Evolutionary conservation across 2,329 filamentous ascomycete species (phyloP).

Genomic region (Sclerotinia spermophila): DNA sequence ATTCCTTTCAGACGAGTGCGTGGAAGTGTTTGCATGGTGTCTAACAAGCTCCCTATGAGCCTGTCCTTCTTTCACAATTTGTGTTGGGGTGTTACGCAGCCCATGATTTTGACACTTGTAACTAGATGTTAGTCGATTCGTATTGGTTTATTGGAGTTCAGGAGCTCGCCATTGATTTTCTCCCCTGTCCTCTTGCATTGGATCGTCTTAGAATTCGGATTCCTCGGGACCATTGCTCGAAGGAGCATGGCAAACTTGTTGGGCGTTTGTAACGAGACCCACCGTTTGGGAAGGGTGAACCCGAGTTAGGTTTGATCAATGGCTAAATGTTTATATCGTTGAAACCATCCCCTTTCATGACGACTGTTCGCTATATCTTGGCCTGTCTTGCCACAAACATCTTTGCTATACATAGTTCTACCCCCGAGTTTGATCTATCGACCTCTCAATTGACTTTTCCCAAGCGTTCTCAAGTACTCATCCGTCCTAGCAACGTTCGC

Average conservation of each 20-base stretch:
- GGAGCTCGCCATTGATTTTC: neutral
- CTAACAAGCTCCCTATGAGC: neutral
- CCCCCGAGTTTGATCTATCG: too few species aligned
- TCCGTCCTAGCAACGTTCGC: neutral
- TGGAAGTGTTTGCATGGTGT: neutral
- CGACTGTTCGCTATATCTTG: too few species aligned
- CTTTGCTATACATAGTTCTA: too few species aligned
- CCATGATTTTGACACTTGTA: neutral
- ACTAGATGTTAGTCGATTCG: too few species aligned
- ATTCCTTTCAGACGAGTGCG: neutral
- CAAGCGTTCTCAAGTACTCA: rapidly evolving
- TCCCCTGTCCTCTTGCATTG: neutral
- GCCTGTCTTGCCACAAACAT: too few species aligned
- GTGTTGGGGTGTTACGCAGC: too few species aligned
- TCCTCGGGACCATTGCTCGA: neutral
- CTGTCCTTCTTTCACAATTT: neutral
- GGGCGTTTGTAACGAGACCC: neutral
- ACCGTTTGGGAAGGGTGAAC: neutral
- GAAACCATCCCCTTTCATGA: too few species aligned
- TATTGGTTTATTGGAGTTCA: neutral
- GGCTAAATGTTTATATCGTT: neutral
- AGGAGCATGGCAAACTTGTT: neutral
- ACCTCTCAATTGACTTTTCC: neutral
- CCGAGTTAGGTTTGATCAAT: neutral
- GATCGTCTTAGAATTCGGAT: neutral